These are phyloP conservation scores for Chaetoscypha palmicola DNA, from an alignment of 2,329 filamentous ascomycete species.

Conservation along the genomic window DNA sequence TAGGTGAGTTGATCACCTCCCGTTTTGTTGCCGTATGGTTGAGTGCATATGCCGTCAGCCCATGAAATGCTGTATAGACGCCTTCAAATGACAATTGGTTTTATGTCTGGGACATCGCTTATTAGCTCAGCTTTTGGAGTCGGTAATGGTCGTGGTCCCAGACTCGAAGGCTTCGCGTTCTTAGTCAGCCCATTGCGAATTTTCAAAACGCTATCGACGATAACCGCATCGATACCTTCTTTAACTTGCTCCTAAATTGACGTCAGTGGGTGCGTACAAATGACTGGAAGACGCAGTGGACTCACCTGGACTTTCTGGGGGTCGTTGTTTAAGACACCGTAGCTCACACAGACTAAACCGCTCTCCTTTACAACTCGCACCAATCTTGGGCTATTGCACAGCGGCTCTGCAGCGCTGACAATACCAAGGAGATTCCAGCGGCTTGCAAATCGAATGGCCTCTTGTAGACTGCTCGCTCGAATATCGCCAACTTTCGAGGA, in stretches of 20 bases:
- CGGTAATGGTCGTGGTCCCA: background rate
- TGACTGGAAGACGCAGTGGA: conserved; percentile 11
- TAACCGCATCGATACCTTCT: conserved; percentile 95
- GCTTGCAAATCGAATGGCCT: conserved; percentile 89
- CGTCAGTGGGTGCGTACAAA: conserved; percentile 4
- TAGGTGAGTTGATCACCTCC: too few species aligned
- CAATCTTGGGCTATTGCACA: conserved; percentile 81
- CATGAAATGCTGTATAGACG: too few species aligned
- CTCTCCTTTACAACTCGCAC: conserved; percentile 92
- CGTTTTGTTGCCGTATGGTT: too few species aligned
- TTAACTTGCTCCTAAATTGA: conserved; percentile 59
- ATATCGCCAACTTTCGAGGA: conserved; percentile 78
- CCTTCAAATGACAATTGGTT: background rate
- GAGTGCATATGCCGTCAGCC: too few species aligned
- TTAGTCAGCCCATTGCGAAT: conserved; percentile 73
- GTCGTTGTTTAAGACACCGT: conserved; percentile 87
- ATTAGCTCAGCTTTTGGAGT: background rate
- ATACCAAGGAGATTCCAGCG: conserved; percentile 93
- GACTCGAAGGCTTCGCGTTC: conserved; percentile 15
- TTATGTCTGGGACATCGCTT: background rate
- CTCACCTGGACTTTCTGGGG: conserved; percentile 75
- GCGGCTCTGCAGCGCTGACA: conserved; percentile 78
- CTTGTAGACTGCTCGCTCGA: conserved; percentile 82
- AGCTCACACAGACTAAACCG: conserved; percentile 89
- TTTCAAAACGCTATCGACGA: conserved; percentile 88